Evolutionary conservation across 148 eudicot genomes (phyloP).

Genomic region (Amaranthus hypochondriacus): DNA sequence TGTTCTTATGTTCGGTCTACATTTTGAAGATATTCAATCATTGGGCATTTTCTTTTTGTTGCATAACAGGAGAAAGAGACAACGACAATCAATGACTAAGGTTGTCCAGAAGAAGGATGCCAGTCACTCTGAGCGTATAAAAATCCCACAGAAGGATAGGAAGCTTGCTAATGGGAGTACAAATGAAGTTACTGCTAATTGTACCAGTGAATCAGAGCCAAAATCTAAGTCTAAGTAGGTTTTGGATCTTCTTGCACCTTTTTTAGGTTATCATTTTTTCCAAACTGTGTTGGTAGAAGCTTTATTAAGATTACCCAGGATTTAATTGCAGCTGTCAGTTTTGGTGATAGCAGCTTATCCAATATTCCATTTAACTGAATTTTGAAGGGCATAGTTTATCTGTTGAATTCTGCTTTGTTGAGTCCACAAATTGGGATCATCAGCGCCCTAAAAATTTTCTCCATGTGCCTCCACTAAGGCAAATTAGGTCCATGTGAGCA

Average conservation of each 20-base stretch:
- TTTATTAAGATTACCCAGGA: neutral
- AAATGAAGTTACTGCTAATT: conserved; percentile 22
- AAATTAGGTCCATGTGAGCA: too few relatives aligned
- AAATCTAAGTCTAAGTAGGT: conserved; percentile 33
- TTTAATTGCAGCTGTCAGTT: neutral
- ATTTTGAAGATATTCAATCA: neutral
- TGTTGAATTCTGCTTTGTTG: neutral
- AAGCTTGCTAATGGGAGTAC: conserved; percentile 19
- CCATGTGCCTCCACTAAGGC: too few relatives aligned
- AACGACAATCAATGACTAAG: conserved; percentile 22
- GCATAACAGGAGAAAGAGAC: conserved; percentile 53
- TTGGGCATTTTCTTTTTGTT: neutral
- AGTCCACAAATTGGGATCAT: neutral
- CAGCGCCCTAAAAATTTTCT: neutral
- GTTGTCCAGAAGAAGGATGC: conserved; percentile 30
- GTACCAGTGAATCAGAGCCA: conserved; percentile 16
- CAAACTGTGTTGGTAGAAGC: neutral
- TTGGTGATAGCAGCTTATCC: neutral
- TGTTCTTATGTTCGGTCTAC: neutral
- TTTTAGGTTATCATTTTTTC: neutral
- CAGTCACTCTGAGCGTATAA: conserved; percentile 16
- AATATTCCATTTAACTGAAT: too few relatives aligned
- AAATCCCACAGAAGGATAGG: conserved; percentile 32
- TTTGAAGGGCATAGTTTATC: neutral
- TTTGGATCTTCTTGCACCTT: conserved; percentile 12